Evolutionary conservation across 805 yeast species (phyloP).

Genomic region (Saccharomycopsis selenospora): DNA sequence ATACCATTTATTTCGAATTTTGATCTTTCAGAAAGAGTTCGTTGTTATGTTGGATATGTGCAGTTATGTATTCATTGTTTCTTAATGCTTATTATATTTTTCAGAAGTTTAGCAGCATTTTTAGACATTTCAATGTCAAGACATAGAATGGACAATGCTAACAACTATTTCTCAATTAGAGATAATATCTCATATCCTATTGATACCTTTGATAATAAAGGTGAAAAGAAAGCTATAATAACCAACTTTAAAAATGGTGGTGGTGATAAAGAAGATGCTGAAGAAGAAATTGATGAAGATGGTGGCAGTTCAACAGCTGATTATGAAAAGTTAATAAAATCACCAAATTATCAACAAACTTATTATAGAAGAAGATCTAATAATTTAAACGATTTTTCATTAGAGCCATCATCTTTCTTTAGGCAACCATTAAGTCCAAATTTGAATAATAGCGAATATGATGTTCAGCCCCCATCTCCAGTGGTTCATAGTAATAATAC

Average conservation of each 20-base stretch:
- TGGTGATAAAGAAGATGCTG: not conserved
- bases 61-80: conserved; percentile 35
- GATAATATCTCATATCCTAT: not conserved
- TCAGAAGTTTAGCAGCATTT: conserved; percentile 4
- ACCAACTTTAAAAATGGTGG: not conserved
- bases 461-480: not conserved
- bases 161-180: not conserved
- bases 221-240: too few relatives aligned
- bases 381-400: not conserved
- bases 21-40: conserved; percentile 30
- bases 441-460: not conserved
- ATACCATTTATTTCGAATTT: conserved; percentile 37
- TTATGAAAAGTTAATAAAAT: not conserved
- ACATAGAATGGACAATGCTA: not conserved
- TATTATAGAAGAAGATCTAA: not conserved
- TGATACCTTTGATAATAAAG: not conserved
- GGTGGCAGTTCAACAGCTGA: not conserved
- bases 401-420: conserved; percentile 10
- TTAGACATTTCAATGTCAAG: conserved; percentile 9
- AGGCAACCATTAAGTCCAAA: conserved; percentile 5
- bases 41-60: conserved; percentile 38
- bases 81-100: conserved; percentile 22
- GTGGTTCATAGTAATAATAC: not conserved
- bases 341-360: not conserved
- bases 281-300: not conserved